Base-by-base conservation (phyloP, 768 basidiomycete species). In the Clavulina sp. region DNA sequence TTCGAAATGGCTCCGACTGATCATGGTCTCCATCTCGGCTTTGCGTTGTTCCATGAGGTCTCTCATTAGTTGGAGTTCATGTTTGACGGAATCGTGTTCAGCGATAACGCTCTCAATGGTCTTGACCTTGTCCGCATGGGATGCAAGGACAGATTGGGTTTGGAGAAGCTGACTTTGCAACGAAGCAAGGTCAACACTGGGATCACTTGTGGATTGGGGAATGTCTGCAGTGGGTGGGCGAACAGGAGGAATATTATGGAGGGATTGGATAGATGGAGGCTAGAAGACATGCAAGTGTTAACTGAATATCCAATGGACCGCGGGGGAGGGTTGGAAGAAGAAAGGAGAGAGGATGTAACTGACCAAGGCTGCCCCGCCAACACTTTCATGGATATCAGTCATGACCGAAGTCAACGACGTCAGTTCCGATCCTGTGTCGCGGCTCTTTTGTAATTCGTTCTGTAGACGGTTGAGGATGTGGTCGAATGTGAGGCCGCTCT, bases 391-490 rank as follows among this genome's bases (percentile, higher is more conserved):
- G 41, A 96, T 85, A n/a, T 95, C 89, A 38, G 70, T 76, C 76
- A 99, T 86, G 3, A 84, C 73, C 9, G 74, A 74, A 16, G 76
- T 81, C 30, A 96, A 67, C 0, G 75, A 75, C 55, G 80, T 77
- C 3, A 99, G 70, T 61, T 97, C 92, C 0, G 80, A 72, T 13
- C 87, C 86, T 0, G 92, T 95, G 61, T 97, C 93, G 18, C 87
- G 77, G 60, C 86, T 89, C 68, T 93, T 95, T 67, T 84, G 82
- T n/a, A 97, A 76, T 62, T 97, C 92, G 56, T 80, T 79, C 63
- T 96, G 92, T 2, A 97, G 69, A 32, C 86, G 77, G 52, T 73
- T 83, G 41, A 96, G 68, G 49, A 96, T 88, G 59, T 91, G 85
- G 59, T 96, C 92, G 61, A 97, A 93, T 5, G 80, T 84, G 23